phyloP scores from a whole-genome alignment of 805 yeast species.

The Kodamaea jinghongensis region DNA sequence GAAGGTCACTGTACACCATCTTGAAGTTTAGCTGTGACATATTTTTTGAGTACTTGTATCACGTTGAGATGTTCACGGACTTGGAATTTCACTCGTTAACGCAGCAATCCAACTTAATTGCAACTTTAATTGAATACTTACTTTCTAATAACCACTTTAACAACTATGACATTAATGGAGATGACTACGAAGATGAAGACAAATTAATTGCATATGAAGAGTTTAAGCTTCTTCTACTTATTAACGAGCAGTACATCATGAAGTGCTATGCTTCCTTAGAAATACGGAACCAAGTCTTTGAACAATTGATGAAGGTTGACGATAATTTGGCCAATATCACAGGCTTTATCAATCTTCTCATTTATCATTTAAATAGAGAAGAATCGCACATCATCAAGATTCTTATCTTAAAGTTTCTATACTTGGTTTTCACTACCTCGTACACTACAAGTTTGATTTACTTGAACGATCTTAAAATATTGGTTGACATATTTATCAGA shows the following conservation, averaged over 20 bases:
- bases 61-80: conserved; percentile 33
- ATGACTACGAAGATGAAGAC: conserved; percentile 48
- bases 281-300: conserved; percentile 51
- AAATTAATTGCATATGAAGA: conserved; percentile 57
- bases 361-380: conserved; percentile 69
- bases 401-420: conserved; percentile 74
- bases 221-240: conserved; percentile 65
- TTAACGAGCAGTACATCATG: conserved; percentile 90
- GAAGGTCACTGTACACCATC: conserved; percentile 27
- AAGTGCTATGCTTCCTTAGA: conserved; percentile 30
- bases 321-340: conserved; percentile 43
- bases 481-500: conserved; percentile 78
- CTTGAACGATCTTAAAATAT: conserved; percentile 78
- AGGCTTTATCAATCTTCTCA: conserved; percentile 62
- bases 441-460: conserved; percentile 68
- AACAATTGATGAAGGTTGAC: conserved; percentile 46
- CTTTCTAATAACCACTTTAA: conserved; percentile 33
- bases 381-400: conserved; percentile 69
- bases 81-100: conserved; percentile 31
- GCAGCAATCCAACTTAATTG: conserved; percentile 24
- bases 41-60: conserved; percentile 40
- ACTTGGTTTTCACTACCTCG: conserved; percentile 66
- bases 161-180: conserved; percentile 33
- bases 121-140: conserved; percentile 28
- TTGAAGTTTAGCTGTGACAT: conserved; percentile 40